A percentile compares a stretch with the other conserved stretches of the same genome.
phyloP scores from a whole-genome alignment of 306 rosid species.

The Quillaja saponaria region DNA sequence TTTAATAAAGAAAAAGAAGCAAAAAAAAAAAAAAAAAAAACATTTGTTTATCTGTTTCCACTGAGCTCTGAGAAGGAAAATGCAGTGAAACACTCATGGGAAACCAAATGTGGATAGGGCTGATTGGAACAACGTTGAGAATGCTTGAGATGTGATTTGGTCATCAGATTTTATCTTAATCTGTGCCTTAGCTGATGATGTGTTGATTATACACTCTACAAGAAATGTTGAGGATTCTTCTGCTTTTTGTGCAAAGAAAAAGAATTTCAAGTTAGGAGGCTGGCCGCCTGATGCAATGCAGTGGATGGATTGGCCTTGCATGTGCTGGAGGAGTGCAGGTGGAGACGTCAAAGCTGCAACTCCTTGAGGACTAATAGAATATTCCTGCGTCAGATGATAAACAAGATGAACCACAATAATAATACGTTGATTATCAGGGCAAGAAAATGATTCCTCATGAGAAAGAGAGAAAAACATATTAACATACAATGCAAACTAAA shows the following conservation, averaged over 20 bases:
- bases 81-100: constrained; percentile 34
- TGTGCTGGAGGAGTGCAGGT: constrained; percentile 68
- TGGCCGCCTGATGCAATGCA: constrained; percentile 97
- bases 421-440: neutral
- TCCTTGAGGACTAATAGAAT: constrained; percentile 67
- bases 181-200: constrained; percentile 81
- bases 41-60: too few species aligned
- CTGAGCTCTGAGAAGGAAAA: too few species aligned
- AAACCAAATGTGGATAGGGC: constrained; percentile 77
- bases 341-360: constrained; percentile 66
- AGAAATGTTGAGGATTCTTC: constrained; percentile 74
- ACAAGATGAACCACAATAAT: constrained; percentile 8
- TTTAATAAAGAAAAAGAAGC: neutral
- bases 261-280: constrained; percentile 87
- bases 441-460: constrained; percentile 1
- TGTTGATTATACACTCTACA: constrained; percentile 89
- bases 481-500: constrained; percentile 36
- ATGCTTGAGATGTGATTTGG: constrained; percentile 67
- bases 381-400: constrained; percentile 58
- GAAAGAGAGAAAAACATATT: neutral
- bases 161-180: constrained; percentile 88
- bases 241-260: constrained; percentile 93
- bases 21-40: neutral
- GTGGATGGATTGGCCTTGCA: constrained; percentile 83
- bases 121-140: constrained; percentile 77